Base-by-base conservation (phyloP, 2,329 filamentous ascomycete genomes). In the Pseudogymnoascus sp. region DNA sequence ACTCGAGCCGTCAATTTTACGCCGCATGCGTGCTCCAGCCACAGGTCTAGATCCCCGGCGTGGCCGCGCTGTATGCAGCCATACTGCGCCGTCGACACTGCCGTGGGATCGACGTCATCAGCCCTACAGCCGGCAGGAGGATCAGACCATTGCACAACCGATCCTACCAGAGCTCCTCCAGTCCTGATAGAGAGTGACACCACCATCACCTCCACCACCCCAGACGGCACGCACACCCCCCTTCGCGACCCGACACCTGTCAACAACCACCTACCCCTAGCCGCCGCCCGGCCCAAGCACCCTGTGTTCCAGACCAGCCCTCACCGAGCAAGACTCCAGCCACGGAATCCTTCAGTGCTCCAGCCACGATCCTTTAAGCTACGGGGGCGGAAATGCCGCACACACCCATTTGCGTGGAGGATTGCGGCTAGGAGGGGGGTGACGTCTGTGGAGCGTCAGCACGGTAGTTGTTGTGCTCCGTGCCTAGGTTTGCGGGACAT, bases 31-130 rank as follows among this genome's bases (percentile, higher is more conserved):
- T 56, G 46, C 26, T 16, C n/a, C n/a, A 56, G 50, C 50, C 50
- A 56, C 50, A 3, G n/a, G 50, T 22, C 50, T 56, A 56, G 50
- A 56, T 56, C 28, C 16, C 50, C 50, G 50, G 50, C 50, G 50
- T 56, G 50, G 28, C 50, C 50, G 50, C 26, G 16, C 10, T 33
- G 28, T 12, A 16, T 12, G n/a, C 26, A 19, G 28, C 43, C 43
- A 28, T 50, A 16, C 24, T 10, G 14, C 14, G 7, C 28, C 1
- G 14, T 33, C 8, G 28, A 56, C 14, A 33, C n/a, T 56, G n/a
- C 50, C 50, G 10, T 31, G 2, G n/a, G 11, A 12, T 11, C 16
- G n/a, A 33, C 16, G n/a, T 56, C 28, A 56, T 56, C 50, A 33
- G 50, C 26, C 50, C 14, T 56, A 56, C n/a, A 24, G n/a, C 11